Percentiles rank a stretch among this genome's conserved stretches.
Evolutionary conservation across 441 rosid species (phyloP).

Genomic region (Gossypium gossypioides): DNA sequence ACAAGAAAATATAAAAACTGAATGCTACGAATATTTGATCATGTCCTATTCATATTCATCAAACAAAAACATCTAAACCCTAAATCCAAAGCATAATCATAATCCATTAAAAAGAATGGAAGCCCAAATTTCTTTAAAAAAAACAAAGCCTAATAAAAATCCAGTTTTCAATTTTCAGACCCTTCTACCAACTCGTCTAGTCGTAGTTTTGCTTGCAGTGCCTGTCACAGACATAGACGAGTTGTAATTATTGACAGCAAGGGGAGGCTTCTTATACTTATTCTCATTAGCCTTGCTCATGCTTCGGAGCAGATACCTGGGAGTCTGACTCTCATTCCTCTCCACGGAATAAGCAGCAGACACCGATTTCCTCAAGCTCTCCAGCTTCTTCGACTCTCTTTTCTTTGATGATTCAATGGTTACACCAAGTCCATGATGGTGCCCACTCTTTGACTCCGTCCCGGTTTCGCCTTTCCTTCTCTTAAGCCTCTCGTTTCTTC

Average conservation of each 20-base stretch:
- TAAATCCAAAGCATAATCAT: background rate
- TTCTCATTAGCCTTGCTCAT: slow-evolving; percentile 34
- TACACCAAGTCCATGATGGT: slow-evolving; percentile 65
- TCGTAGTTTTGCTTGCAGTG: slow-evolving; percentile 26
- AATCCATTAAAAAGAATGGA: background rate
- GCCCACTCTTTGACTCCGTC: slow-evolving; percentile 22
- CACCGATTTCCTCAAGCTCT: slow-evolving; percentile 48
- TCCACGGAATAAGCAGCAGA: slow-evolving; percentile 35
- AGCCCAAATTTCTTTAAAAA: background rate
- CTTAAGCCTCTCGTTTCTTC: slow-evolving; percentile 73
- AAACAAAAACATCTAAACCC: background rate
- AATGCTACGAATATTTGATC: background rate
- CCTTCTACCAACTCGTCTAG: slow-evolving; percentile 28
- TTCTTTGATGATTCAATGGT: slow-evolving; percentile 40
- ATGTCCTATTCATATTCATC: background rate
- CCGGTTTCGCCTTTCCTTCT: slow-evolving; percentile 38
- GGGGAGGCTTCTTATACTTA: slow-evolving; percentile 51
- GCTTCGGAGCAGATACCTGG: slow-evolving; percentile 71
- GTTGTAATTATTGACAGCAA: slow-evolving; percentile 26
- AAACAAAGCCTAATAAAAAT: background rate
- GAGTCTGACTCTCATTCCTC: slow-evolving; percentile 23
- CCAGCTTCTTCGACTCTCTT: slow-evolving; percentile 39
- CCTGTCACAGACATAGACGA: slow-evolving; percentile 17
- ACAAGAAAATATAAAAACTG: background rate
- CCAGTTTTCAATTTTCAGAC: slow-evolving; percentile 23